A percentile compares a stretch with the other conserved stretches of the same genome.
These are phyloP conservation scores for Lentinus tigrinus DNA, from an alignment of 768 basidiomycete species.

Conservation along the genomic window DNA sequence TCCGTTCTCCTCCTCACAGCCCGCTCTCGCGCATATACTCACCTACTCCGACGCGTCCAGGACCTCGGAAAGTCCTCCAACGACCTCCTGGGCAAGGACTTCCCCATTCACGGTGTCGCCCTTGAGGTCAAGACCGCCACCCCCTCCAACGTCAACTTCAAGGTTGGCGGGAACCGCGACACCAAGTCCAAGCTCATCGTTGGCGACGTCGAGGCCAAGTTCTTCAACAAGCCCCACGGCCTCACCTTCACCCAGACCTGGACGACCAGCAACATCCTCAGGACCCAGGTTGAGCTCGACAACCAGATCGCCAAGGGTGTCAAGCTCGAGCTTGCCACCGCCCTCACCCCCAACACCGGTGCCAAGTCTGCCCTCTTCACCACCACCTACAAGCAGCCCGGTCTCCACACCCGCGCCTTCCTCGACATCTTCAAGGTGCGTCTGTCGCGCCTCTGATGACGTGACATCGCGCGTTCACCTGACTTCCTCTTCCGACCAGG, in stretches of 20 bases:
- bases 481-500: constrained; percentile 45
- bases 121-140: constrained; percentile 90
- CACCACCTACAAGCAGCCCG: constrained; percentile 93
- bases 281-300: constrained; percentile 90
- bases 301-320: constrained; percentile 97
- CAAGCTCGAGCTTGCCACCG: constrained; percentile 88
- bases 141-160: constrained; percentile 89
- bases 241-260: constrained; percentile 93
- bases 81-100: constrained; percentile 93
- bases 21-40: constrained; percentile 3
- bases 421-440: constrained; percentile 93
- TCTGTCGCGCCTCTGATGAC: constrained; percentile 15
- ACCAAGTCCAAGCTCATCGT: constrained; percentile 68
- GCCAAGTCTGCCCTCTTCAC: constrained; percentile 82
- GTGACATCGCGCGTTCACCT: constrained; percentile 17
- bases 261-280: constrained; percentile 93
- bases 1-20: too few species aligned
- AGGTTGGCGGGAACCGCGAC: constrained; percentile 83
- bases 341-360: constrained; percentile 84
- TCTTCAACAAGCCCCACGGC: constrained; percentile 87
- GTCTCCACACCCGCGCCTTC: constrained; percentile 85
- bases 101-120: constrained; percentile 67
- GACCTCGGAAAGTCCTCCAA: constrained; percentile 97
- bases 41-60: constrained; percentile 36
- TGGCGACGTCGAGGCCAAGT: constrained; percentile 96